These are phyloP conservation scores for Leccinum disarticulatum DNA, from an alignment of 768 basidiomycete species.

Conservation along the genomic window DNA sequence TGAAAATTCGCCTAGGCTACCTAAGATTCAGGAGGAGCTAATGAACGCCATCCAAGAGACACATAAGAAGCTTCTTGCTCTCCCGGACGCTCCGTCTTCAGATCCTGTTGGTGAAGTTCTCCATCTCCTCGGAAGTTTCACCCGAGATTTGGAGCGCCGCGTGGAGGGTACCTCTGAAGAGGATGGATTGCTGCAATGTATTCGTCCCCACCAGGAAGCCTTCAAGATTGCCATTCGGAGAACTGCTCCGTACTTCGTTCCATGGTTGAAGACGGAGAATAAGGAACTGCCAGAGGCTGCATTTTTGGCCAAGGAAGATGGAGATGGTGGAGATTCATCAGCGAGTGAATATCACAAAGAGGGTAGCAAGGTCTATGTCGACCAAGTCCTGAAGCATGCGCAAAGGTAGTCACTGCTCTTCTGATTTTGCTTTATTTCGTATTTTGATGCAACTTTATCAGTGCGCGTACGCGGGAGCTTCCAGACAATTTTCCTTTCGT, in stretches of 20 bases:
- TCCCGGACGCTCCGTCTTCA: conserved; percentile 53
- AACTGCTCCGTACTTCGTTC: conserved; percentile 60
- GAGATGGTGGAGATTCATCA: conserved; percentile 2
- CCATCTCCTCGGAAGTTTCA: conserved; percentile 46
- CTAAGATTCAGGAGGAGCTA: conserved; percentile 60
- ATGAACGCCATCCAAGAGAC: conserved; percentile 43
- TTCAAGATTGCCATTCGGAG: conserved; percentile 49
- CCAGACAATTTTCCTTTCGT: conserved; percentile 67
- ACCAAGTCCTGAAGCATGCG: conserved; percentile 51
- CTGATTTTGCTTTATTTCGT: neutral
- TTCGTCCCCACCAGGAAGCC: conserved; percentile 46
- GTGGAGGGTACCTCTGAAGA: conserved; percentile 54
- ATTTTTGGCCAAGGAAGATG: conserved; percentile 46
- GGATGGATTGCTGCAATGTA: conserved; percentile 54
- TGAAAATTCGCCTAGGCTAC: conserved; percentile 45
- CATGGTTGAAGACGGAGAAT: conserved; percentile 35
- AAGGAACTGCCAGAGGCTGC: conserved; percentile 8
- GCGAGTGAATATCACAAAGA: neutral
- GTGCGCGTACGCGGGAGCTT: conserved; percentile 69
- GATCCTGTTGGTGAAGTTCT: conserved; percentile 61
- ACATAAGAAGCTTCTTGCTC: conserved; percentile 27
- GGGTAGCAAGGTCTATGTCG: conserved; percentile 40
- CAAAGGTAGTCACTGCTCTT: conserved; percentile 39
- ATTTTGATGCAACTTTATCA: conserved; percentile 25
- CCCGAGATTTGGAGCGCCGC: conserved; percentile 41